These are phyloP conservation scores for Leucogyrophana mollusca DNA, from an alignment of 768 basidiomycete species.

Conservation along the genomic window DNA sequence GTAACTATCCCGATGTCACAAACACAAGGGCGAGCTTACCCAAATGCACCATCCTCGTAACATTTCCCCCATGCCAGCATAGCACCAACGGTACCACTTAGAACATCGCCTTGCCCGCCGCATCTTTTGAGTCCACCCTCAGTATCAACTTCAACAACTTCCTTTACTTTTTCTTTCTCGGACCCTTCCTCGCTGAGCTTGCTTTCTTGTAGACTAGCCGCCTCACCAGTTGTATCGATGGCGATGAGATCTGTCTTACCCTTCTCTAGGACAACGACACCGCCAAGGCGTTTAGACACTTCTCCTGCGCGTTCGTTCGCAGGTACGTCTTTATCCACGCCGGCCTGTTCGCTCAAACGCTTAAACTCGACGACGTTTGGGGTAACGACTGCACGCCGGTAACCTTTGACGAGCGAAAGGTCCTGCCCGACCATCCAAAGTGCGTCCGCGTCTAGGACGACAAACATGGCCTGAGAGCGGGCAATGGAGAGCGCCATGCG, in stretches of 20 bases:
- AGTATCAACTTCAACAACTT: conserved; percentile 63
- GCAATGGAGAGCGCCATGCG: conserved; percentile 75
- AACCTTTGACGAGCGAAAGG: conserved; percentile 72
- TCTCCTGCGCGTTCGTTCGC: conserved; percentile 57
- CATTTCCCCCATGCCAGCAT: conserved; percentile 95
- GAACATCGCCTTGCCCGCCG: conserved; percentile 94
- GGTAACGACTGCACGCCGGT: conserved; percentile 84
- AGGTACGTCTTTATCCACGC: conserved; percentile 54
- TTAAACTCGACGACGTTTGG: conserved; percentile 95
- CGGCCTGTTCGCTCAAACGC: conserved; percentile 73
- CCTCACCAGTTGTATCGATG: conserved; percentile 63
- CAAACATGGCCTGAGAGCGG: conserved; percentile 70
- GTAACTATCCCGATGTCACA: not conserved
- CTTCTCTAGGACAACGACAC: conserved; percentile 90
- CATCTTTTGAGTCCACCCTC: conserved; percentile 88
- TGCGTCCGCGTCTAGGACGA: conserved; percentile 95
- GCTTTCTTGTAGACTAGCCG: conserved; percentile 44
- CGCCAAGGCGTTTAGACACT: conserved; percentile 76
- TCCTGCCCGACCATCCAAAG: conserved; percentile 82
- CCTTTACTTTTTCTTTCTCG: conserved; percentile 51
- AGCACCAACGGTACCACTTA: conserved; percentile 85
- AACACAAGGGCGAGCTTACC: conserved; percentile 46
- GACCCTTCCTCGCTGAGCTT: conserved; percentile 42
- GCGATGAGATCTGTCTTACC: conserved; percentile 82
- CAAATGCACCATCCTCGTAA: conserved; percentile 82